Evolutionary conservation across 1,284 basidiomycete genomes (phyloP).

Genomic region (Flammula alnicola): DNA sequence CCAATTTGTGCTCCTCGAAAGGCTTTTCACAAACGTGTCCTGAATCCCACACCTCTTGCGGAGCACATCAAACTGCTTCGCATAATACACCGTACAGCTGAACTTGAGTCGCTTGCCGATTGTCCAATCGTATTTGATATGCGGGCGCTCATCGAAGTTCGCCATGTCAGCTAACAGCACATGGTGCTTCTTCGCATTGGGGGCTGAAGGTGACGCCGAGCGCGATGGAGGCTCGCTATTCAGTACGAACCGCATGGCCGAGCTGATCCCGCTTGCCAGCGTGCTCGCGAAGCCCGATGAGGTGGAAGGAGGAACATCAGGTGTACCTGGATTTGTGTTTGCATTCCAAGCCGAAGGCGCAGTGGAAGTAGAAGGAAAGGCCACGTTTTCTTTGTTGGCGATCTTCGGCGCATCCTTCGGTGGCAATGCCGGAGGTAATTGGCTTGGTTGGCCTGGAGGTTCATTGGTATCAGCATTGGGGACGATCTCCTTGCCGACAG

Average conservation of each 20-base stretch:
- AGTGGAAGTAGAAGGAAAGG: neutral
- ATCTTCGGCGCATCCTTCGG: slow-evolving; percentile 19
- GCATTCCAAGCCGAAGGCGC: slow-evolving; percentile 9
- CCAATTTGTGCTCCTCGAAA: slow-evolving; percentile 70
- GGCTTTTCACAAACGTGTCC: slow-evolving; percentile 61
- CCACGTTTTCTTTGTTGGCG: neutral
- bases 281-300: slow-evolving; percentile 48
- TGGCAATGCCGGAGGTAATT: slow-evolving; percentile 20
- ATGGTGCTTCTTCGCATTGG: slow-evolving; percentile 47
- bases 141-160: slow-evolving; percentile 67
- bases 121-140: slow-evolving; percentile 81
- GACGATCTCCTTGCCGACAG: slow-evolving; percentile 33
- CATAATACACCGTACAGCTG: slow-evolving; percentile 80
- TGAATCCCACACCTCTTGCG: slow-evolving; percentile 70
- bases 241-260: slow-evolving; percentile 62
- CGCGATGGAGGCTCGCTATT: slow-evolving; percentile 40
- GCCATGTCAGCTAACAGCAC: slow-evolving; percentile 49
- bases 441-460: neutral
- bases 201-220: slow-evolving; percentile 34
- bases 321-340: neutral
- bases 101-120: slow-evolving; percentile 73
- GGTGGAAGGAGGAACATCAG: slow-evolving; percentile 19
- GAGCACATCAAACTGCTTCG: slow-evolving; percentile 74
- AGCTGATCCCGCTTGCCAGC: slow-evolving; percentile 55
- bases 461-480: neutral